phyloP scores from a whole-genome alignment of 495 filamentous ascomycete species.

The Pseudevernia furfuracea region DNA sequence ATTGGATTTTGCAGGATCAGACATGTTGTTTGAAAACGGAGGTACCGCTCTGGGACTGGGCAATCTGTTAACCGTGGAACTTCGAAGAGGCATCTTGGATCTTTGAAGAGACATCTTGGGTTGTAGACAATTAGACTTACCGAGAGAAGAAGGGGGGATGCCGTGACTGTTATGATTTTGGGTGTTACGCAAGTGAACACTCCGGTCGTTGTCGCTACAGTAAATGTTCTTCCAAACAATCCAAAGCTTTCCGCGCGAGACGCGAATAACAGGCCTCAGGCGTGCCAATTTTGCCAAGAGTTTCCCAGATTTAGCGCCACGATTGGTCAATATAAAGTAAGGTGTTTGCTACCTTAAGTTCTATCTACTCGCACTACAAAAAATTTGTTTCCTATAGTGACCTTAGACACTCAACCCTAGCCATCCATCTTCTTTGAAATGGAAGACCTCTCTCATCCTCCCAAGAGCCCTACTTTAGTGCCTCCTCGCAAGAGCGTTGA shows the following conservation, averaged over 20 bases:
- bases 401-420: neutral
- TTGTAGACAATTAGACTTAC: neutral
- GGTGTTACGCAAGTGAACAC: neutral
- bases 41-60: neutral
- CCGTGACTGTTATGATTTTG: neutral
- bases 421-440: neutral
- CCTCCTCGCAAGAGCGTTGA: constrained; percentile 59
- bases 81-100: neutral
- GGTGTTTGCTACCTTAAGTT: too few species aligned
- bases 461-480: constrained; percentile 39
- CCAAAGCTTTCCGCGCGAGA: neutral
- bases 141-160: neutral
- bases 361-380: too few species aligned
- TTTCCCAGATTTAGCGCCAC: neutral
- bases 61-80: constrained; percentile 5
- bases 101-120: neutral
- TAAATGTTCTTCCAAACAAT: neutral
- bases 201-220: neutral
- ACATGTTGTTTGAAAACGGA: constrained; percentile 18
- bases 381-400: neutral
- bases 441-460: constrained; percentile 9
- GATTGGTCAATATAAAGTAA: too few species aligned
- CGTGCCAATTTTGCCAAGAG: neutral
- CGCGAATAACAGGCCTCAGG: too few species aligned
- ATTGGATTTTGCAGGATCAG: constrained; percentile 23